Evolutionary conservation across 805 yeast species (phyloP), one percentile per base, ranked within the genome.

Genomic region (Kodamaea sagamina): DNA sequence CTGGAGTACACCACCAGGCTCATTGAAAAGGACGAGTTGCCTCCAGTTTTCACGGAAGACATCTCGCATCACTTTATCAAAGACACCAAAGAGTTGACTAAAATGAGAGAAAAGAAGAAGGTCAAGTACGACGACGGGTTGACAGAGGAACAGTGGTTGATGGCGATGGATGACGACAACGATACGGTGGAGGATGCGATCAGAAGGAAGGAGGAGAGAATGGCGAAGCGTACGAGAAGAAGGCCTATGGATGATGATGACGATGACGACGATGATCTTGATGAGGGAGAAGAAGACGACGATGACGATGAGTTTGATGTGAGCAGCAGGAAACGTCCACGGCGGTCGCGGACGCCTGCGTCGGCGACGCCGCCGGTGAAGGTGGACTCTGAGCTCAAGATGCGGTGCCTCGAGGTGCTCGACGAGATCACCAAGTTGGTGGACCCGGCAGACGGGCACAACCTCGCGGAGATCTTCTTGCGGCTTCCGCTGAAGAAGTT

Each of bases 111-210:
- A 18, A 58, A 58, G 49, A 59, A 59, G 52, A 32, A 34, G 32
- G 62, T 59, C 44, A 57, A 56, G 40, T 59, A 59, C 37, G 53
- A 76, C 57, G 54, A 52, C 46, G 58, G 64, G 13, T 69, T 87
- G 38, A 82, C 79, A 38, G 81, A 72, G 46, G 64, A 58, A 36
- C 63, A 59, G 41, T 59, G 64, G 55, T 62, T 84, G 40, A 79
- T 80, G 61, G 88, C 88, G 1, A 78, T 86, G 74, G 93, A 86
- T 60, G 80, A 79, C 44, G 93, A 84, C 44, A 75, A 81, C 16
- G 86, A 78, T 49, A 64, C 78, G 1, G 79, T 79, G 18, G 85
- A 80, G 51, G 84, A 74, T 44, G 84, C 84, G 10, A 75, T 79
- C 27, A 61, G 59, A 43, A 66, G 82, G 39, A 80, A 79, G 52